phyloP scores from a whole-genome alignment of 768 basidiomycete genomes.

The Mrakia hoshinonis region DNA sequence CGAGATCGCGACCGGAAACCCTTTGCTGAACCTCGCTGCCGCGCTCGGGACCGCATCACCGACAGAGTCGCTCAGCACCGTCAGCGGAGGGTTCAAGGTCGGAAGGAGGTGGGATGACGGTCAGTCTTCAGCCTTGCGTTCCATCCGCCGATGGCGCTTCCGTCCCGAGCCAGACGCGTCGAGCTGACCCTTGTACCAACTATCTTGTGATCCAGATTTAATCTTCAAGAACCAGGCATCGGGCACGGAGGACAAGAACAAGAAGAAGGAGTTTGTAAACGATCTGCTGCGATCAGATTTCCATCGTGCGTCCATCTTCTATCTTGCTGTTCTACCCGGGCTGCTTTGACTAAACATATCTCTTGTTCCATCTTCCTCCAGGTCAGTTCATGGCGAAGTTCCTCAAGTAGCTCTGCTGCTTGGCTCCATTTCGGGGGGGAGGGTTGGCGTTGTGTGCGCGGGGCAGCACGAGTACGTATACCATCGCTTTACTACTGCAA shows the following conservation, averaged over 20 bases:
- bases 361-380: not conserved
- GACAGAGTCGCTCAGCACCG: slow-evolving; percentile 36
- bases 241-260: slow-evolving; percentile 50
- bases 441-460: not conserved
- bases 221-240: slow-evolving; percentile 98
- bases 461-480: not conserved
- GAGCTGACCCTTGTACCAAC: slow-evolving; percentile 28
- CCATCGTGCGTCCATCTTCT: slow-evolving; percentile 46
- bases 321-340: not conserved
- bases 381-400: not conserved
- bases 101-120: slow-evolving; percentile 95
- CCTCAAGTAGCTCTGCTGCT: not conserved
- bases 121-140: slow-evolving; percentile 39
- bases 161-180: not conserved
- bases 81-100: slow-evolving; percentile 76
- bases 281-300: slow-evolving; percentile 89
- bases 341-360: not conserved
- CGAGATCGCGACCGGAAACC: slow-evolving; percentile 79
- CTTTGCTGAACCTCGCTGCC: slow-evolving; percentile 79
- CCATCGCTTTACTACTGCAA: too few relatives aligned
- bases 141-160: not conserved
- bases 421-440: not conserved
- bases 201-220: slow-evolving; percentile 53
- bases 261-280: slow-evolving; percentile 79
- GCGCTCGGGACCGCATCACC: slow-evolving; percentile 69